These are phyloP conservation scores for Trichoderma erinaceum DNA, from an alignment of 495 filamentous ascomycete species.

Conservation along the genomic window DNA sequence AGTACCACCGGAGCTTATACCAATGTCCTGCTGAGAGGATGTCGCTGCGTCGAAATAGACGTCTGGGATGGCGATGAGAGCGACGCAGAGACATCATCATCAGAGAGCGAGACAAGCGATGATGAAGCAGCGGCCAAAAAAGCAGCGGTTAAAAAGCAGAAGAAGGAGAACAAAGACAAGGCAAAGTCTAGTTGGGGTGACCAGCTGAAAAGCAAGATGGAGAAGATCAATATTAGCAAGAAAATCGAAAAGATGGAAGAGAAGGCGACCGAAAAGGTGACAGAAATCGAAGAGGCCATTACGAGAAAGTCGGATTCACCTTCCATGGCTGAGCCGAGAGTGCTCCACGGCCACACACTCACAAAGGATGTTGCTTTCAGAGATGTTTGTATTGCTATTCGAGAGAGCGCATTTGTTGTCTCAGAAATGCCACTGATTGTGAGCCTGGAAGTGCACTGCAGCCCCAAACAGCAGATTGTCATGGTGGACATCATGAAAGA, in stretches of 20 bases:
- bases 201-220: conserved; percentile 32
- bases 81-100: conserved; percentile 32
- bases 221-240: conserved; percentile 37
- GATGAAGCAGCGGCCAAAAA: conserved; percentile 24
- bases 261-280: conserved; percentile 32
- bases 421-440: conserved; percentile 76
- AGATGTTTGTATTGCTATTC: conserved; percentile 72
- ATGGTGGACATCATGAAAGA: conserved; percentile 91
- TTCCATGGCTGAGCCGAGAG: conserved; percentile 57
- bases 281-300: background rate
- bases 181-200: conserved; percentile 18
- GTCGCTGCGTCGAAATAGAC: conserved; percentile 91
- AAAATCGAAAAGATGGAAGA: conserved; percentile 25
- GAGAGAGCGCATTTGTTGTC: conserved; percentile 68
- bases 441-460: conserved; percentile 89
- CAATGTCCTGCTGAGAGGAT: conserved; percentile 75
- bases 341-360: conserved; percentile 84
- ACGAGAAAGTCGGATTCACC: conserved; percentile 15
- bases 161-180: conserved; percentile 29
- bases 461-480: conserved; percentile 66
- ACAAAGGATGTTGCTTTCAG: conserved; percentile 84
- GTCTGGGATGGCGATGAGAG: conserved; percentile 80
- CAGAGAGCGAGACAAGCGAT: conserved; percentile 27
- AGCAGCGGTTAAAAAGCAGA: conserved; percentile 19
- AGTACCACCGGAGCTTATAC: conserved; percentile 77